Conservation (phyloP, 108 stramenopile species). For the Conticribra weissflogii region DNA sequence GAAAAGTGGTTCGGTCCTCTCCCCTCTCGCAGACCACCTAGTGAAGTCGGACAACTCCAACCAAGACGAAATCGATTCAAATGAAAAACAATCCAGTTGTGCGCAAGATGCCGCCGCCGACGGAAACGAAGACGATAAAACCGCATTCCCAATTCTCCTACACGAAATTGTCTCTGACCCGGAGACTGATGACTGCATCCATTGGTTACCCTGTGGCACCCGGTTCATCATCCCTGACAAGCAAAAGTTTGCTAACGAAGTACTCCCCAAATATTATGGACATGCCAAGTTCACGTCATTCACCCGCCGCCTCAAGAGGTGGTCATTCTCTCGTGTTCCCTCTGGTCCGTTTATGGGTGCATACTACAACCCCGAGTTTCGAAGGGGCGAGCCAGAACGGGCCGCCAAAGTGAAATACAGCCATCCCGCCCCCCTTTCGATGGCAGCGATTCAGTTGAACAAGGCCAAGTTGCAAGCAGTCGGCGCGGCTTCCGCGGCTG, state of each 20-base stretch:
- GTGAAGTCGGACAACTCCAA: not conserved
- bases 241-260: slow-evolving; percentile 55
- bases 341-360: slow-evolving; percentile 65
- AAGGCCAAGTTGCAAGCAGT: slow-evolving; percentile 39
- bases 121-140: slow-evolving; percentile 28
- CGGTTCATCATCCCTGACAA: slow-evolving; percentile 72
- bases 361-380: slow-evolving; percentile 55
- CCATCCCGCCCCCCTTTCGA: slow-evolving; percentile 27
- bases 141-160: slow-evolving; percentile 41
- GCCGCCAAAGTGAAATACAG: slow-evolving; percentile 37
- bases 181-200: slow-evolving; percentile 33
- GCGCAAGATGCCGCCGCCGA: slow-evolving; percentile 13
- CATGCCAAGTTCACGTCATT: slow-evolving; percentile 73
- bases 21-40: too few species aligned
- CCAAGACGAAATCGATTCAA: not conserved
- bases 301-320: slow-evolving; percentile 65
- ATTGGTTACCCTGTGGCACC: slow-evolving; percentile 65
- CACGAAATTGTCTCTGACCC: slow-evolving; percentile 46
- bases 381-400: slow-evolving; percentile 37
- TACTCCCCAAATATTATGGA: slow-evolving; percentile 63
- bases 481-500: not conserved
- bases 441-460: slow-evolving; percentile 25
- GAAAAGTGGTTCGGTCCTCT: too few species aligned
- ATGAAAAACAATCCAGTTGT: too few species aligned
- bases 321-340: slow-evolving; percentile 58